A percentile compares a stretch with the other conserved stretches of the same genome.
These are phyloP conservation scores for Malus hybrid DNA, from an alignment of 331 rosid species.

Conservation along the genomic window DNA sequence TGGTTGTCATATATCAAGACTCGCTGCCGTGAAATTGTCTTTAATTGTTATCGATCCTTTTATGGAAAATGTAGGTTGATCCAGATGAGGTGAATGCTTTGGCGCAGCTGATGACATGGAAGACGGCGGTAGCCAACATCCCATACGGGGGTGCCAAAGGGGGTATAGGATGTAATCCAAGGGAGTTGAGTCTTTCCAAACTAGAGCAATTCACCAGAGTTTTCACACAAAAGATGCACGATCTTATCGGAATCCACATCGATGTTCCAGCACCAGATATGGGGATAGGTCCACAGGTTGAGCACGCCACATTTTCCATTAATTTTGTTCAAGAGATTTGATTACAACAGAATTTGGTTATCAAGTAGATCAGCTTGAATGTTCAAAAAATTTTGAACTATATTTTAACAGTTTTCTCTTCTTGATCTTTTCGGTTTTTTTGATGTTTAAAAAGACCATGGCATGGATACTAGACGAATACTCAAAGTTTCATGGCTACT, in stretches of 20 bases:
- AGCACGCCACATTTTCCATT: background rate
- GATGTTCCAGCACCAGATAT: conserved; percentile 97
- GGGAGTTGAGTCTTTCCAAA: conserved; percentile 59
- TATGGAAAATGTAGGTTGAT: too few species aligned
- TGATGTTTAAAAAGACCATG: conserved; percentile 58
- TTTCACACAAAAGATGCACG: conserved; percentile 92
- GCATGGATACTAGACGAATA: conserved; percentile 96
- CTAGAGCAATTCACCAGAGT: conserved; percentile 80
- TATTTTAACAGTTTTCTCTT: background rate
- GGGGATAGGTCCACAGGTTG: conserved; percentile 97
- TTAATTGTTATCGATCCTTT: too few species aligned
- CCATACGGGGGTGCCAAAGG: conserved; percentile 98
- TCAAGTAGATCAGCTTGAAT: background rate
- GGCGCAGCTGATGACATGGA: conserved; percentile 97
- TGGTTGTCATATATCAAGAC: too few species aligned
- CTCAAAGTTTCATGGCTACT: conserved; percentile 92
- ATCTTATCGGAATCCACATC: conserved; percentile 71
- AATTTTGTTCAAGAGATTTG: background rate
- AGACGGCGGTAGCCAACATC: conserved; percentile 80
- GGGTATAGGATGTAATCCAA: conserved; percentile 79
- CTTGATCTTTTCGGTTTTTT: background rate
- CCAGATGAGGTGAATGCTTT: too few species aligned
- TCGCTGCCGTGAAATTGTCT: too few species aligned
- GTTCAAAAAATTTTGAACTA: background rate
- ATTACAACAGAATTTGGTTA: too few species aligned